These are phyloP conservation scores for Lentithecium fluviatile DNA, from an alignment of 495 filamentous ascomycete genomes.

Conservation along the genomic window DNA sequence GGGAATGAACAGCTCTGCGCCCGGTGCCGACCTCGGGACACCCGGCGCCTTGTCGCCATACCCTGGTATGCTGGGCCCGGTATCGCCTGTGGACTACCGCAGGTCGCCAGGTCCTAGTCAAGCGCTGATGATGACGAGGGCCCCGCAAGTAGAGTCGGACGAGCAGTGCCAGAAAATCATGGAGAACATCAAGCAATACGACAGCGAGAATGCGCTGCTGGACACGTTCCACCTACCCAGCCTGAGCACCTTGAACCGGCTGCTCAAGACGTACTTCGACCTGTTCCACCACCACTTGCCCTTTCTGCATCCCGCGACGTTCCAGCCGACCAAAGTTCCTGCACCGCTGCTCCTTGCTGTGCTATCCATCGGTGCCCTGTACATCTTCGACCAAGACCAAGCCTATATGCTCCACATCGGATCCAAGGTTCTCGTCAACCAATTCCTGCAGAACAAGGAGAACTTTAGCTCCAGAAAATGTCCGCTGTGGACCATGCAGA, in stretches of 20 bases:
- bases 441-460: constrained; percentile 96
- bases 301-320: constrained; percentile 92
- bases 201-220: constrained; percentile 77
- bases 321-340: constrained; percentile 72
- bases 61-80: constrained; percentile 68
- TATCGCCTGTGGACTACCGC: constrained; percentile 69
- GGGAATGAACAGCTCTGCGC: constrained; percentile 62
- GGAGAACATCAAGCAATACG: constrained; percentile 77
- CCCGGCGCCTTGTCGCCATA: constrained; percentile 80
- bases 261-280: constrained; percentile 92
- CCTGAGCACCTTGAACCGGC: constrained; percentile 76
- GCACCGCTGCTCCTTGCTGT: constrained; percentile 85
- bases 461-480: constrained; percentile 99
- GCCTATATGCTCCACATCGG: constrained; percentile 97
- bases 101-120: constrained; percentile 61
- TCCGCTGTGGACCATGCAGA: constrained; percentile 96
- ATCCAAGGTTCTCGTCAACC: constrained; percentile 92
- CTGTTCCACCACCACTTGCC: constrained; percentile 96
- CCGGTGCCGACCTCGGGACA: constrained; percentile 68
- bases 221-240: constrained; percentile 86
- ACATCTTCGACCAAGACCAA: constrained; percentile 94
- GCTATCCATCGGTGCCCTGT: constrained; percentile 91
- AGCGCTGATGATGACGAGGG: constrained; percentile 44
- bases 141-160: constrained; percentile 58
- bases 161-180: constrained; percentile 79